These are phyloP conservation scores for Cadophora sp. DNA, from an alignment of 2,329 filamentous ascomycete species.

Conservation along the genomic window DNA sequence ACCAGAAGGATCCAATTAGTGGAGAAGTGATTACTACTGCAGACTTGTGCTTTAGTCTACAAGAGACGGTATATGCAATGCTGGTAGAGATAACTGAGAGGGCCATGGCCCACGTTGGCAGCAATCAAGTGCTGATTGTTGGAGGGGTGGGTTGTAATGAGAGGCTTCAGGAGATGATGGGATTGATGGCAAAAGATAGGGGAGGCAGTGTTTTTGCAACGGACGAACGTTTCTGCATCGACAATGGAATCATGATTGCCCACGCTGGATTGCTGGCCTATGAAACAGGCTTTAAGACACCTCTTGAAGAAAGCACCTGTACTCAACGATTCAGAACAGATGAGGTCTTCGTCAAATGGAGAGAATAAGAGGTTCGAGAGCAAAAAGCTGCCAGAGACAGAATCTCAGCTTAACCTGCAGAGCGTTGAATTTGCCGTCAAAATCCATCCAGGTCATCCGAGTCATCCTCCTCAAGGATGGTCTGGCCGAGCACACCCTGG, in stretches of 20 bases:
- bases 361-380: slow-evolving; percentile 54
- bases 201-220: slow-evolving; percentile 93
- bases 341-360: slow-evolving; percentile 81
- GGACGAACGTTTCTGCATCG: slow-evolving; percentile 97
- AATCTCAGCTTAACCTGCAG: neutral
- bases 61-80: slow-evolving; percentile 97
- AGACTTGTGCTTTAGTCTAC: slow-evolving; percentile 91
- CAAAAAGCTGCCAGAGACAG: neutral
- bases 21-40: slow-evolving; percentile 72
- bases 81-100: slow-evolving; percentile 97
- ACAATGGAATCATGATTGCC: slow-evolving; percentile 99
- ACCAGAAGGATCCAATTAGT: slow-evolving; percentile 53
- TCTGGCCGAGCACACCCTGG: slow-evolving; percentile 64
- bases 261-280: slow-evolving; percentile 91
- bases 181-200: slow-evolving; percentile 86
- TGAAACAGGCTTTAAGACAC: slow-evolving; percentile 78
- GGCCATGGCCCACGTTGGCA: slow-evolving; percentile 97
- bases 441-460: slow-evolving; percentile 58
- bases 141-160: slow-evolving; percentile 96
- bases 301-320: slow-evolving; percentile 81
- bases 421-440: slow-evolving; percentile 23
- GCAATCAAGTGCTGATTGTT: slow-evolving; percentile 88
- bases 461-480: slow-evolving; percentile 74
- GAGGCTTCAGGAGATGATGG: slow-evolving; percentile 98
- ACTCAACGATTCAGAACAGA: slow-evolving; percentile 85